Evolutionary conservation across 805 yeast genomes (phyloP), one percentile per base, ranked within the genome.

Genomic region (Wickerhamiella parazyma): DNA sequence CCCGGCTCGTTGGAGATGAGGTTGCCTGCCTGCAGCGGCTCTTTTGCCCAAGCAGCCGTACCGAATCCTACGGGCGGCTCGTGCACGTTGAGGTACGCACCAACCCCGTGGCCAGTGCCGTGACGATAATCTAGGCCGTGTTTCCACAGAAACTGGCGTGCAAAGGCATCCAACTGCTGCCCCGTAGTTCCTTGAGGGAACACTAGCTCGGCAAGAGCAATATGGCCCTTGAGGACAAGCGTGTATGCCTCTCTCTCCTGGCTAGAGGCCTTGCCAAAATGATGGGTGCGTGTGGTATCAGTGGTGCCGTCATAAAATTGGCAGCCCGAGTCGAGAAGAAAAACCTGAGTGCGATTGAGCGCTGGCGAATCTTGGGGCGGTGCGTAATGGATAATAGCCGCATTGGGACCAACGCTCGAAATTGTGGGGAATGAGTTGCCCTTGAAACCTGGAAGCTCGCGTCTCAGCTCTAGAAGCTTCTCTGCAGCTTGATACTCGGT

Each of bases 61-160:
- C 54, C 83, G 47, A 91, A 76, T 12, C 87, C 94, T 44, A 89
- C 71, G 1, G 97, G 97, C 0, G 93, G 91, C 56, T 93, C 95
- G 59, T 91, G 98, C 14, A 91, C 97, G 59, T 80, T 80, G 37
- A 93, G 74, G 58, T 71, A 89, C 17, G 87, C 71, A 2, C 95
- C 97, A n/a, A 91, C 81, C 4, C 98, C 98, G 61, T 91, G 98
- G 1, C 97, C 95, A 0, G 97, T 85, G 8, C 98, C 97, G 61
- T 91, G 98, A 49, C 78, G 74, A 59, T 82, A 91, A 58, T 83
- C 91, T 39, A 84, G 66, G 0, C 97, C 97, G 42, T 75, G 69
- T 33, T 74, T 67, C 86, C 93, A 82, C 47, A 91, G 64, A 42
- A 74, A 78, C 60, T 80, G 86, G 50, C 98, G 71, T 0, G 95